These are phyloP conservation scores for Pseudogymnoascus sp. DNA, from an alignment of 2,329 filamentous ascomycete species.

Conservation along the genomic window DNA sequence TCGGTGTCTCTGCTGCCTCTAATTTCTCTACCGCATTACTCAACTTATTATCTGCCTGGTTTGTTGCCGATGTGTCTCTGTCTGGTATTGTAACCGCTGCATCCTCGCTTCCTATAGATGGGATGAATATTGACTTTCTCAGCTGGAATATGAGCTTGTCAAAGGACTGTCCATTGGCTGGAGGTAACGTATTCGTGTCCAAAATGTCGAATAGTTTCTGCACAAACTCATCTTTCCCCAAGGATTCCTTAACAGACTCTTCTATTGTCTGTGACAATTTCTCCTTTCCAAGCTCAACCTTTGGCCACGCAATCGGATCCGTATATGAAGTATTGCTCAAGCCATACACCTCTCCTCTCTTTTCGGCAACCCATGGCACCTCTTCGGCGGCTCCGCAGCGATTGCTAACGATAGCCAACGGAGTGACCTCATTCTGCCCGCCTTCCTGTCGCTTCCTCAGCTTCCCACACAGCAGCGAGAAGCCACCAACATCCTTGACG, in stretches of 20 bases:
- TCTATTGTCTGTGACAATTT: constrained; percentile 32
- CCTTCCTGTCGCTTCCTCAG: constrained; percentile 32
- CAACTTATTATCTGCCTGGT: constrained; percentile 27
- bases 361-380: constrained; percentile 50
- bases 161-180: constrained; percentile 32
- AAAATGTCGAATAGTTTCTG: constrained; percentile 46
- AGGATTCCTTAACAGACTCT: constrained; percentile 31
- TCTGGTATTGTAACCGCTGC: constrained; percentile 15
- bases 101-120: constrained; percentile 43
- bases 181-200: constrained; percentile 48
- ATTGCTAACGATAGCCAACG: constrained; percentile 55
- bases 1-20: constrained; percentile 28
- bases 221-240: constrained; percentile 42
- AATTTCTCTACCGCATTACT: constrained; percentile 29
- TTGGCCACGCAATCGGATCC: constrained; percentile 50
- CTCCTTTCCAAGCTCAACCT: constrained; percentile 45
- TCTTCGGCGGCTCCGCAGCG: constrained; percentile 43
- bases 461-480: constrained; percentile 58
- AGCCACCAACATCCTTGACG: constrained; percentile 55
- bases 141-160: constrained; percentile 46
- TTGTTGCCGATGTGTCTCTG: constrained; percentile 28
- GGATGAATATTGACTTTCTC: constrained; percentile 54
- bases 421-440: constrained; percentile 31
- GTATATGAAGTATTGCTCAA: constrained; percentile 55
- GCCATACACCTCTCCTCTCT: constrained; percentile 45